Evolutionary conservation across 192 early-diverging fungal species (phyloP), one percentile per base, ranked within the genome.

Genomic region (Thamnidium elegans): DNA sequence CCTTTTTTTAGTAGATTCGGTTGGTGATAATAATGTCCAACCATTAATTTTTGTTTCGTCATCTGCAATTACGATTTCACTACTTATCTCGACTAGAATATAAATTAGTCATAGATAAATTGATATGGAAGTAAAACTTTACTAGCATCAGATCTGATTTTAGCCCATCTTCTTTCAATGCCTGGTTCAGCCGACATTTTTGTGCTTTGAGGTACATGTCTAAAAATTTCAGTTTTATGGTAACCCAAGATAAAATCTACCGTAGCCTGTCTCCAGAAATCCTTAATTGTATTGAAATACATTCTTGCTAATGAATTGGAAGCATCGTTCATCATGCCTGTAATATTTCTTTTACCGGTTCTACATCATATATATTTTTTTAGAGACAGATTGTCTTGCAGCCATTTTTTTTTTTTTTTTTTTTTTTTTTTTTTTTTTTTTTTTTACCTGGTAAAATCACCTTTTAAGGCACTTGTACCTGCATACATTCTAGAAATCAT

Each of bases 401-500:
- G n/a, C n/a, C n/a, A n/a, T 39, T 9, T 39, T 9, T 39, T 9
- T 39, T 42, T 15, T 42, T 39, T 11, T 50, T 62, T 70, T n/a
- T n/a, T n/a, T n/a, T n/a, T 36, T 4, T 36, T 3, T 36, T 4
- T 39, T 9, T 39, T 9, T 39, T 9, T 39, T 42, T 15, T 42
- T 39, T 11, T 50, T 62, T 70, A 73, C 67, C 89, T 70, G 5
- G 89, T 92, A 66, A 87, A 92, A 63, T 92, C 90, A 7, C 89
- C 87, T 58, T 90, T 90, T 68, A 92, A 74, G 3, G 90, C 89
- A 67, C 84, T 86, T 1, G 90, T 92, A 7, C 90, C 90, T 11
- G 90, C 86, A 69, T 90, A 90, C 75, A 89, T 87, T 26, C 85
- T 71, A 67, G 85, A 87, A 36, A 92, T 90, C 26, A 80, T 84